Conservation (phyloP, 805 yeast species). For the Naumovozyma baii region DNA sequence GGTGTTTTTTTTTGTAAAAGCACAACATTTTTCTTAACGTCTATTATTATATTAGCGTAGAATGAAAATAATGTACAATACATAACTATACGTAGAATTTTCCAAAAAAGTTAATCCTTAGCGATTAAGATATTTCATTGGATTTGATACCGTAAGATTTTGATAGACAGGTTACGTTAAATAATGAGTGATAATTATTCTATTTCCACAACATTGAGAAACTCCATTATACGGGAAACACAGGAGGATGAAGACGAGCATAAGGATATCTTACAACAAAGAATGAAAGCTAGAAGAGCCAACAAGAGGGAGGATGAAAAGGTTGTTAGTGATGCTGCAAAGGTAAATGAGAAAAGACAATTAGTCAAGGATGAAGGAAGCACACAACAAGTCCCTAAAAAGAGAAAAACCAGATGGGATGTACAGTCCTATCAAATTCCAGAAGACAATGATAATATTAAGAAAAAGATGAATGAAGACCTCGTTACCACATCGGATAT, state of each 20-base stretch:
- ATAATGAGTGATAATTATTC: constrained; percentile 33
- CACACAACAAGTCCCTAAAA: constrained; percentile 7
- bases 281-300: constrained; percentile 21
- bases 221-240: constrained; percentile 21
- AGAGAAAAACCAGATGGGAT: constrained; percentile 29
- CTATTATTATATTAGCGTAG: too few relatives aligned
- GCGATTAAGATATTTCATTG: too few relatives aligned
- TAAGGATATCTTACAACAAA: constrained; percentile 25
- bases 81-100: too few relatives aligned
- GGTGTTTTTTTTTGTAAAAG: too few relatives aligned
- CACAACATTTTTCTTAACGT: too few relatives aligned
- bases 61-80: too few relatives aligned
- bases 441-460: constrained; percentile 28
- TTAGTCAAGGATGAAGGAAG: constrained; percentile 33
- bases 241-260: constrained; percentile 15
- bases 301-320: constrained; percentile 35
- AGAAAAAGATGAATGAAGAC: constrained; percentile 27
- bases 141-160: too few relatives aligned
- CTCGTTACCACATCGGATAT: constrained; percentile 39
- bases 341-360: constrained; percentile 17
- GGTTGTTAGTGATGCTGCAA: constrained; percentile 21
- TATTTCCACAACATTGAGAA: constrained; percentile 30
- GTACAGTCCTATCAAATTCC: constrained; percentile 43
- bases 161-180: not conserved
- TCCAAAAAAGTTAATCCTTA: too few relatives aligned